Evolutionary conservation across 371 early-diverging fungal species (phyloP).

Genomic region (Syncephalastrum monosporum): DNA sequence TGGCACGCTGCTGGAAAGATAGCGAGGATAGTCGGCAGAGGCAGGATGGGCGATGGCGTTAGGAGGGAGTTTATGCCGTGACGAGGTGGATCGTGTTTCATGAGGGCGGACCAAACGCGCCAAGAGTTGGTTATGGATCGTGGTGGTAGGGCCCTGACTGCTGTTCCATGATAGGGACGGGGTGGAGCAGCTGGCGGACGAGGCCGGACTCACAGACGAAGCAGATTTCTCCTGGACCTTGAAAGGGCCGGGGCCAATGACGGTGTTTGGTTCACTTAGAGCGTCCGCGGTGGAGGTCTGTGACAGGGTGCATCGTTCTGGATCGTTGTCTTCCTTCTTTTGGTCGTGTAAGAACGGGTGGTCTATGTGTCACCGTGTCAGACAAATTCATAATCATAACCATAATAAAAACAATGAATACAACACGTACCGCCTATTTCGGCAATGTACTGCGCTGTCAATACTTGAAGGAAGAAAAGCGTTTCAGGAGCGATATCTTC

Average conservation of each 20-base stretch:
- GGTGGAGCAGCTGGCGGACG: conserved; percentile 23
- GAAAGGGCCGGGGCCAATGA: conserved; percentile 30
- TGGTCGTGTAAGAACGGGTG: too few species aligned
- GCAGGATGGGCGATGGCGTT: conserved; percentile 1
- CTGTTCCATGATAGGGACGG: conserved; percentile 34
- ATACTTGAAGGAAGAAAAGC: conserved; percentile 26
- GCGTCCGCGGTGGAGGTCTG: not conserved
- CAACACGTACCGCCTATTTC: not conserved
- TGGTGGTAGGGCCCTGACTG: conserved; percentile 19
- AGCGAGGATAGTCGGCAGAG: conserved; percentile 1
- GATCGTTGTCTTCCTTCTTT: too few species aligned
- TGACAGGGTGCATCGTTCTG: too few species aligned
- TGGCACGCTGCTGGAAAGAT: conserved; percentile 35
- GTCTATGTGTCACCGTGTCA: too few species aligned
- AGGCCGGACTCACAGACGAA: conserved; percentile 28
- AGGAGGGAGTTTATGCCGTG: not conserved
- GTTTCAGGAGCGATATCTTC: conserved; percentile 18
- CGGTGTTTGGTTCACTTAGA: not conserved
- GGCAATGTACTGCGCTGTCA: conserved; percentile 2
- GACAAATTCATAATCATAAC: not conserved
- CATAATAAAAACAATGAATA: not conserved
- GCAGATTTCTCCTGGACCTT: conserved; percentile 40
- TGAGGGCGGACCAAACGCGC: conserved; percentile 7
- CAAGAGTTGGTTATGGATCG: conserved; percentile 16
- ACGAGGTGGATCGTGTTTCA: conserved; percentile 1